Evolutionary conservation across 805 yeast species (phyloP).

Genomic region (Wickerhamomyces silvicola): DNA sequence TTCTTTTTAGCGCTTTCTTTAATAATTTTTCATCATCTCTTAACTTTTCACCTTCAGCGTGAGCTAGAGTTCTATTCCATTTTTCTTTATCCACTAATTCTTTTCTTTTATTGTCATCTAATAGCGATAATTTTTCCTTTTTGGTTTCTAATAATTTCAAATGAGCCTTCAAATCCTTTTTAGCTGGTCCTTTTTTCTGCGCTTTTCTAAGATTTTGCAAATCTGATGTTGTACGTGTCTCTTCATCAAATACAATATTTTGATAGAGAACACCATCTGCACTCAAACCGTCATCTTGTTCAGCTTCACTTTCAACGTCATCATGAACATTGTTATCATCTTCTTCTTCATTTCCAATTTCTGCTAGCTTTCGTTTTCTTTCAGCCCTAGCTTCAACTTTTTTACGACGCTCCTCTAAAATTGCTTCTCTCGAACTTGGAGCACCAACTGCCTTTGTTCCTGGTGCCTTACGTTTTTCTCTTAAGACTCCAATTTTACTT

Average conservation of each 20-base stretch:
- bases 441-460: conserved; percentile 80
- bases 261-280: conserved; percentile 58
- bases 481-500: conserved; percentile 59
- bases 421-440: conserved; percentile 77
- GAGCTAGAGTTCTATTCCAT: conserved; percentile 81
- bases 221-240: conserved; percentile 73
- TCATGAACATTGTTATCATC: conserved; percentile 36
- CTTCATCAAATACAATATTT: conserved; percentile 77
- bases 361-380: conserved; percentile 33
- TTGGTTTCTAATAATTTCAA: conserved; percentile 68
- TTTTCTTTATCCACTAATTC: conserved; percentile 62
- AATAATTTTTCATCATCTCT: conserved; percentile 86
- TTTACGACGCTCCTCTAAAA: conserved; percentile 58
- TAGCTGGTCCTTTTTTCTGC: conserved; percentile 78
- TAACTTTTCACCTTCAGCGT: conserved; percentile 82
- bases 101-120: conserved; percentile 56
- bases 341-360: conserved; percentile 29
- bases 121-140: conserved; percentile 50
- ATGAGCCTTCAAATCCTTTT: conserved; percentile 80
- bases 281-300: conserved; percentile 25
- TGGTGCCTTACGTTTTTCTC: conserved; percentile 85
- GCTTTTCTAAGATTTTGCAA: conserved; percentile 48
- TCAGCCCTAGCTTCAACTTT: conserved; percentile 28
- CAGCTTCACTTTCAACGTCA: conserved; percentile 28
- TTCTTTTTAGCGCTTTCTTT: conserved; percentile 77